A percentile compares a stretch with the other conserved stretches of the same genome.
Evolutionary conservation across 495 filamentous ascomycete species (phyloP).

Genomic region (Thermochaetoides thermophila): DNA sequence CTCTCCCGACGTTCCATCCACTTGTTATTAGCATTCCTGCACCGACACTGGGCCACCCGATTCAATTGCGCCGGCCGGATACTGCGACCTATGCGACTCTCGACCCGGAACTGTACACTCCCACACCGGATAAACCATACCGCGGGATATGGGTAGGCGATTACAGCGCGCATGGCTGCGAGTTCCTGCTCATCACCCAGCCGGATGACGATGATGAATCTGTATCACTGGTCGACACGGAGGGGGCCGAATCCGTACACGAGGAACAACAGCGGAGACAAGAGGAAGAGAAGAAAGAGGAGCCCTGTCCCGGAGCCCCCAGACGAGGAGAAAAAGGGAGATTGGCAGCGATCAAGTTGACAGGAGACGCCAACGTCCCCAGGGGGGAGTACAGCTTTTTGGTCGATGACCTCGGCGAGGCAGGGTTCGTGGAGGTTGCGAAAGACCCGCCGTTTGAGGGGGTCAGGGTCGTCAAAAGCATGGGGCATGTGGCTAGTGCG

Average conservation of each 20-base stretch:
- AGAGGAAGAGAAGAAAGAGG: neutral
- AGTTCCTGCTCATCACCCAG: conserved; percentile 72
- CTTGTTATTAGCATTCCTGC: neutral
- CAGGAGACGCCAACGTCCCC: conserved; percentile 79
- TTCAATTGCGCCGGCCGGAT: conserved; percentile 39
- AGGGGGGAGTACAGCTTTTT: conserved; percentile 71
- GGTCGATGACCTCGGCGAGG: conserved; percentile 55
- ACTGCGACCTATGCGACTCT: conserved; percentile 66
- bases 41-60: neutral
- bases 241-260: no score
- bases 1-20: neutral
- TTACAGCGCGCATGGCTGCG: conserved; percentile 75
- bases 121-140: conserved; percentile 64
- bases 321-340: conserved; percentile 40
- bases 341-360: conserved; percentile 74
- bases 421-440: conserved; percentile 32
- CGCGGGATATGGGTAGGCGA: conserved; percentile 88
- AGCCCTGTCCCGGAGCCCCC: no score
- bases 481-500: conserved; percentile 58
- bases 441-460: conserved; percentile 56
- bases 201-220: conserved; percentile 26
- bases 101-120: conserved; percentile 53
- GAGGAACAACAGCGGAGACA: no score
- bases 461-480: conserved; percentile 57
- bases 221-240: neutral